A percentile compares a stretch with the other conserved stretches of the same genome.
phyloP scores from a whole-genome alignment of 768 basidiomycete genomes.

The Melanogaster broomeanus region DNA sequence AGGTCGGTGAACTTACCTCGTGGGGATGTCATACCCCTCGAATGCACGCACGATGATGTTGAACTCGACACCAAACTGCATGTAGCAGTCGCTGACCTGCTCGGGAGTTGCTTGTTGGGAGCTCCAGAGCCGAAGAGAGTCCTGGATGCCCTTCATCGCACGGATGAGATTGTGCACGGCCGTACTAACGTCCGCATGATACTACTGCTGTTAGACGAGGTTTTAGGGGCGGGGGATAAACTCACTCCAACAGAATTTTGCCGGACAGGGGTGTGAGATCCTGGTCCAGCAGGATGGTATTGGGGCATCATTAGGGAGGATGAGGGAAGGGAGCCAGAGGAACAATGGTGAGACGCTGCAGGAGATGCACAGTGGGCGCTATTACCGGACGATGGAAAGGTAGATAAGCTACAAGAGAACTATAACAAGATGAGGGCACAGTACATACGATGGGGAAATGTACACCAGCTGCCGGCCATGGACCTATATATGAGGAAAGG shows the following conservation, averaged over 20 bases:
- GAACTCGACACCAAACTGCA: conserved; percentile 88
- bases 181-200: conserved; percentile 49
- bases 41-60: conserved; percentile 80
- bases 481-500: background rate
- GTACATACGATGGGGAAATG: background rate
- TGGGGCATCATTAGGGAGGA: conserved; percentile 2
- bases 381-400: background rate
- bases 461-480: background rate
- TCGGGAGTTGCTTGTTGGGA: conserved; percentile 54
- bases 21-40: conserved; percentile 66
- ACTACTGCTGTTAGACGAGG: conserved; percentile 2
- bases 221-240: background rate
- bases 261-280: background rate
- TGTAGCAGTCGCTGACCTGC: conserved; percentile 88
- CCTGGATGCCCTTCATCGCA: conserved; percentile 82
- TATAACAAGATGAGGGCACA: background rate
- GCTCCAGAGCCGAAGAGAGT: conserved; percentile 71
- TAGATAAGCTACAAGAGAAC: background rate
- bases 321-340: background rate
- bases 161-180: conserved; percentile 71
- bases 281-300: conserved; percentile 7
- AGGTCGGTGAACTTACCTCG: conserved; percentile 55
- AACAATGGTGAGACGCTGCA: background rate
- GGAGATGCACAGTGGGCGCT: background rate
- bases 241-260: background rate